Conservation (phyloP, 2,329 filamentous ascomycete genomes). For the Alternaria sp. region DNA sequence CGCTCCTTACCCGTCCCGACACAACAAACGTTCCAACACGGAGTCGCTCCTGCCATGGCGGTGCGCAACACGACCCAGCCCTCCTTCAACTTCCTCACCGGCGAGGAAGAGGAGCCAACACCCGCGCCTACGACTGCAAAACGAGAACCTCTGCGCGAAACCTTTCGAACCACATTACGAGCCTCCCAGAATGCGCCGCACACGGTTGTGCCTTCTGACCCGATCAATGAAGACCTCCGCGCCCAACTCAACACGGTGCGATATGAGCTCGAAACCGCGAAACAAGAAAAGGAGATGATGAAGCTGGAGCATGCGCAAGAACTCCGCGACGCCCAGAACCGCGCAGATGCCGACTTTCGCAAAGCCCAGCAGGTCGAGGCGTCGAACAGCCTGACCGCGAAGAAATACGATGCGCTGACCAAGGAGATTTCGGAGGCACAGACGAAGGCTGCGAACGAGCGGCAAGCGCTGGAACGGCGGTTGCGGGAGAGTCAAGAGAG, state of each 20-base stretch:
- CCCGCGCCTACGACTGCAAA: constrained; percentile 35
- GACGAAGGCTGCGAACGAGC: constrained; percentile 62
- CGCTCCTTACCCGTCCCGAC: not conserved
- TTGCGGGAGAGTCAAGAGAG: constrained; percentile 68
- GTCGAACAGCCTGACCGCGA: constrained; percentile 56
- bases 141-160: constrained; percentile 51
- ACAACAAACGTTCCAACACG: constrained; percentile 23
- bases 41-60: constrained; percentile 25
- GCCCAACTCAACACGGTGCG: constrained; percentile 86
- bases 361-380: constrained; percentile 66
- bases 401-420: constrained; percentile 61
- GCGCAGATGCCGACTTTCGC: constrained; percentile 86
- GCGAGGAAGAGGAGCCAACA: constrained; percentile 43
- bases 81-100: constrained; percentile 58
- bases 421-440: constrained; percentile 63
- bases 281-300: constrained; percentile 84
- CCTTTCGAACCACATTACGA: constrained; percentile 48
- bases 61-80: constrained; percentile 49
- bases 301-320: constrained; percentile 82
- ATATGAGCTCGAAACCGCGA: constrained; percentile 85
- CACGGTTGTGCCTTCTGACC: constrained; percentile 48
- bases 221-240: constrained; percentile 76
- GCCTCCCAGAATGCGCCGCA: constrained; percentile 50
- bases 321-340: constrained; percentile 76
- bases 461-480: constrained; percentile 61